Evolutionary conservation across 352 stramenopile genomes (phyloP).

Genomic region (Thalassiosira gravida): DNA sequence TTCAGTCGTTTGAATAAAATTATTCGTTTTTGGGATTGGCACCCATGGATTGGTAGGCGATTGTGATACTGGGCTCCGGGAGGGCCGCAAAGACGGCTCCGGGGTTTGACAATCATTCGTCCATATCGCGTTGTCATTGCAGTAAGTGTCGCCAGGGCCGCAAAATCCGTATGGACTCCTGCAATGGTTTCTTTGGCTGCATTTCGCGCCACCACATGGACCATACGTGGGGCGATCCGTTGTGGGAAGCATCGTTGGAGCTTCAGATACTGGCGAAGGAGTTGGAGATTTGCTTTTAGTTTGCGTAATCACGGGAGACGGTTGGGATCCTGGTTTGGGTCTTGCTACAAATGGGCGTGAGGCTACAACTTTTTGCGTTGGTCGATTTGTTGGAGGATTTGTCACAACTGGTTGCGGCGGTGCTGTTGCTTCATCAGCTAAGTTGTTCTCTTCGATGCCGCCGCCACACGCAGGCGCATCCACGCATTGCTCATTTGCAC

Average conservation of each 20-base stretch:
- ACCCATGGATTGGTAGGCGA: slow-evolving; percentile 6
- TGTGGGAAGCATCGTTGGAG: slow-evolving; percentile 25
- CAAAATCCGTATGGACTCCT: slow-evolving; percentile 55
- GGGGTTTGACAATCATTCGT: slow-evolving; percentile 44
- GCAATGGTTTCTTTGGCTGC: slow-evolving; percentile 43
- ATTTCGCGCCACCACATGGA: slow-evolving; percentile 40
- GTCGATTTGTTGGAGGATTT: slow-evolving; percentile 9
- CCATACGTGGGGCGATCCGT: slow-evolving; percentile 33
- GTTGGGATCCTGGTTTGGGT: not conserved
- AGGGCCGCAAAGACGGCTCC: slow-evolving; percentile 11
- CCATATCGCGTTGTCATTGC: slow-evolving; percentile 47
- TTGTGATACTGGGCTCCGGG: slow-evolving; percentile 6
- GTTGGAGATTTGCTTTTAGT: not conserved
- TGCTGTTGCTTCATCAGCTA: slow-evolving; percentile 1
- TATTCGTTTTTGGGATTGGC: slow-evolving; percentile 10
- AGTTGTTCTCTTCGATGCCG: slow-evolving; percentile 4
- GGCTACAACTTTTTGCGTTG: not conserved
- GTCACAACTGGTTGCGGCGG: not conserved
- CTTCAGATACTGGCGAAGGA: not conserved
- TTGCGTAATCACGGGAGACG: slow-evolving; percentile 17
- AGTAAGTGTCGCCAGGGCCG: slow-evolving; percentile 48
- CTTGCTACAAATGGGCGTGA: slow-evolving; percentile 16
- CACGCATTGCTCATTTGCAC: slow-evolving; percentile 36
- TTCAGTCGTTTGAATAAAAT: slow-evolving; percentile 3
- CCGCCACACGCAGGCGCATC: slow-evolving; percentile 33